Evolutionary conservation across 2,329 filamentous ascomycete genomes (phyloP).

Genomic region (Didymella keratinophila): DNA sequence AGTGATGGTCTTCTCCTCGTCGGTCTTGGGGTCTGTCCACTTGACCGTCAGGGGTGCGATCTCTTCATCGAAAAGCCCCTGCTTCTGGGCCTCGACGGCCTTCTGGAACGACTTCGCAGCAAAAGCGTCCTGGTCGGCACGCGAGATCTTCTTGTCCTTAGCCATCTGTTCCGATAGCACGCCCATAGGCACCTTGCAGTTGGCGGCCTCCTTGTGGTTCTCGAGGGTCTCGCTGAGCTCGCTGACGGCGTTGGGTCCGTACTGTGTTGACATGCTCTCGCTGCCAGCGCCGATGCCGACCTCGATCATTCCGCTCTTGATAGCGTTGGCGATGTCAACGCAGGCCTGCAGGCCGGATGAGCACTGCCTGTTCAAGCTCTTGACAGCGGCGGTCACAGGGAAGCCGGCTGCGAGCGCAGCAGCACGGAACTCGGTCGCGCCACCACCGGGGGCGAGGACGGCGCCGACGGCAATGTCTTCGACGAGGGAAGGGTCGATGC

Average conservation of each 20-base stretch:
- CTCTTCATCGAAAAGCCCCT: constrained; percentile 91
- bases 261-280: constrained; percentile 94
- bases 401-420: constrained; percentile 91
- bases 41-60: constrained; percentile 87
- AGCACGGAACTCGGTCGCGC: constrained; percentile 95
- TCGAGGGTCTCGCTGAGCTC: constrained; percentile 94
- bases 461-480: constrained; percentile 93
- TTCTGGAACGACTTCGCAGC: constrained; percentile 93
- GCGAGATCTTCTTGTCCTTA: constrained; percentile 76
- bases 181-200: constrained; percentile 99
- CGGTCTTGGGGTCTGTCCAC: constrained; percentile 88
- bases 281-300: constrained; percentile 92
- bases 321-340: constrained; percentile 92
- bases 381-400: constrained; percentile 83
- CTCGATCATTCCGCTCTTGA: constrained; percentile 91
- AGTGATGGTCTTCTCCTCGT: constrained; percentile 82
- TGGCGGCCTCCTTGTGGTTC: constrained; percentile 78
- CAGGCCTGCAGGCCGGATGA: constrained; percentile 91
- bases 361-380: constrained; percentile 92
- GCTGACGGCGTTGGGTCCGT: constrained; percentile 85
- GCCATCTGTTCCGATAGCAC: constrained; percentile 94
- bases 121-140: constrained; percentile 85
- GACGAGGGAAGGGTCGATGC: constrained; percentile 85
- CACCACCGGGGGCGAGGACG: constrained; percentile 90
- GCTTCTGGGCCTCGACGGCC: constrained; percentile 82